Conservation (phyloP, 106 monocot species). For the Platanthera zijinensis region DNA sequence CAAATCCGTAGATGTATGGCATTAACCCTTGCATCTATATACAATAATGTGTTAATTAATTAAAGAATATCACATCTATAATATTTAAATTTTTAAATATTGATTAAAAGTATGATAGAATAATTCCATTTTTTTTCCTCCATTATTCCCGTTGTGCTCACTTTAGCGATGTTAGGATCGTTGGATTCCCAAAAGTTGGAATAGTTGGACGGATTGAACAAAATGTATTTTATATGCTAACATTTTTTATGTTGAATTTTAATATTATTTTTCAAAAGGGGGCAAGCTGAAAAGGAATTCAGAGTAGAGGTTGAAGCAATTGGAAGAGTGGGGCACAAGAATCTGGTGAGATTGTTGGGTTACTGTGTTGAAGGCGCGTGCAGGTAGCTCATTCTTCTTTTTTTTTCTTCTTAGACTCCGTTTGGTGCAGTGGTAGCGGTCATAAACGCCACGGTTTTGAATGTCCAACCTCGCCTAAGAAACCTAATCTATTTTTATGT, state of each 20-base stretch:
- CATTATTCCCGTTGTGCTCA: no score
- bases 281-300: slow-evolving; percentile 35
- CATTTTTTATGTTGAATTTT: neutral
- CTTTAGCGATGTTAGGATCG: no score
- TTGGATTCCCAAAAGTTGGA: no score
- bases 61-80: no score
- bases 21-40: no score
- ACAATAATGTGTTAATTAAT: no score
- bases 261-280: slow-evolving; percentile 6
- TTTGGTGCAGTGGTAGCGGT: neutral
- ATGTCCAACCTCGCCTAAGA: no score
- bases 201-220: neutral
- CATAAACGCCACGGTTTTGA: no score
- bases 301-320: slow-evolving; percentile 30
- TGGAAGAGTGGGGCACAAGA: slow-evolving; percentile 33
- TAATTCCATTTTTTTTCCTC: no score
- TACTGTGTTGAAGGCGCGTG: slow-evolving; percentile 29
- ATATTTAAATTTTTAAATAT: neutral
- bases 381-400: slow-evolving; percentile 7
- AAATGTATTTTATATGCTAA: neutral
- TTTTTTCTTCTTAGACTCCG: neutral
- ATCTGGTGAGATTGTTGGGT: slow-evolving; percentile 31
- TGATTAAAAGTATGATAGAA: neutral
- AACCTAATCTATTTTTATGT: no score
- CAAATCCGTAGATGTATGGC: no score